Evolutionary conservation across 169 alveolate genomes (phyloP).

Genomic region (Eimeria tenella): DNA sequence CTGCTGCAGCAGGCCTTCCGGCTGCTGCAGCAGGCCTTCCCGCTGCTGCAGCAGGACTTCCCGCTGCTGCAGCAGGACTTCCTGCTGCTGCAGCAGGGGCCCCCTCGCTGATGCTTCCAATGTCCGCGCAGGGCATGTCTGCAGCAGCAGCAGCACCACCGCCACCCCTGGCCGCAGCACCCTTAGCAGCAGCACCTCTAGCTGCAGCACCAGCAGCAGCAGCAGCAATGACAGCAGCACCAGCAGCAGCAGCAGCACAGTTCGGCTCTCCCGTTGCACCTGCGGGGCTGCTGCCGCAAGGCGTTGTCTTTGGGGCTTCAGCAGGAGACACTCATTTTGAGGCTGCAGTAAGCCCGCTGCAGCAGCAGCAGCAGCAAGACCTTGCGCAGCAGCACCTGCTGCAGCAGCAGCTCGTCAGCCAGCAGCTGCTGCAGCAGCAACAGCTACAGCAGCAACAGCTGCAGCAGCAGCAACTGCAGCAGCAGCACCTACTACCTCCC

Average conservation of each 20-base stretch:
- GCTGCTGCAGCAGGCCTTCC: no score
- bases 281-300: neutral
- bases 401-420: constrained; percentile 34
- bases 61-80: no score
- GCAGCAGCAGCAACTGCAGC: constrained; percentile 43
- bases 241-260: neutral
- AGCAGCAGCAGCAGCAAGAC: constrained; percentile 47
- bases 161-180: neutral
- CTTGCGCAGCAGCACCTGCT: constrained; percentile 42
- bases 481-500: no score
- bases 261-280: neutral
- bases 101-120: neutral
- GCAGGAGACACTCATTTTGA: constrained; percentile 1
- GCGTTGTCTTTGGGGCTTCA: constrained; percentile 34
- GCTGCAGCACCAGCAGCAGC: constrained; percentile 18
- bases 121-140: neutral
- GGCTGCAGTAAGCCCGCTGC: neutral
- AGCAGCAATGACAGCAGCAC: neutral
- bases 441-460: neutral
- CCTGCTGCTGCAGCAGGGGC: constrained; percentile 22
- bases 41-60: no score
- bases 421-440: constrained; percentile 58
- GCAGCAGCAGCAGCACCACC: constrained; percentile 18
- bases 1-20: no score
- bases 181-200: neutral